Conservation (phyloP, 306 rosid species). For the Chamaecrista fasciculata region DNA sequence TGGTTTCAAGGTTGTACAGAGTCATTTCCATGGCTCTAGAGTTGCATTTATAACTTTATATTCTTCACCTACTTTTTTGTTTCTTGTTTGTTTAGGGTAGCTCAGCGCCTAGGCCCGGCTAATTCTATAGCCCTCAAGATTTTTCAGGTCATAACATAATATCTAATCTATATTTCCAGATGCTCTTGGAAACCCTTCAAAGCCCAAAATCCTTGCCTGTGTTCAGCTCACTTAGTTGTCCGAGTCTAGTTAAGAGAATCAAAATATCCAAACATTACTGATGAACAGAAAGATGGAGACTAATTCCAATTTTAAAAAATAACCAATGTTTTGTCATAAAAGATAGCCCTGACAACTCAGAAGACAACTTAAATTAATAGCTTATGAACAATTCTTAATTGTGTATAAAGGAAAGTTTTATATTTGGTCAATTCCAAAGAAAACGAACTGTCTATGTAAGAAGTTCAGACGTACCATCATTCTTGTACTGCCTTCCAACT, state of each 20-base stretch:
- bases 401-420: neutral
- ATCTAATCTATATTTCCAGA: too few relatives aligned
- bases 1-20: constrained; percentile 1
- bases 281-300: neutral
- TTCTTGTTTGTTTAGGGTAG: neutral
- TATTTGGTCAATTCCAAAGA: constrained; percentile 4
- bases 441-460: neutral
- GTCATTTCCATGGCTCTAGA: constrained; percentile 3
- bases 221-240: too few relatives aligned
- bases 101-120: too few relatives aligned
- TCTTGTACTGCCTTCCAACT: constrained; percentile 36
- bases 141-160: too few relatives aligned
- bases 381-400: neutral
- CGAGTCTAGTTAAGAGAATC: neutral
- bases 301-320: constrained; percentile 3
- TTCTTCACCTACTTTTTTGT: neutral
- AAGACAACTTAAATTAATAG: neutral
- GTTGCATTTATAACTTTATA: constrained; percentile 8
- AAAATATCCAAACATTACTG: neutral
- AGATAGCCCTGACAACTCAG: neutral
- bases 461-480: constrained; percentile 49
- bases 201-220: too few relatives aligned
- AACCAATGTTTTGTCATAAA: neutral
- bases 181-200: too few relatives aligned
- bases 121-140: too few relatives aligned